A percentile compares a stretch with the other conserved stretches of the same genome.
Conservation (phyloP, 768 basidiomycete genomes). For the Psilocybe azurescens region DNA sequence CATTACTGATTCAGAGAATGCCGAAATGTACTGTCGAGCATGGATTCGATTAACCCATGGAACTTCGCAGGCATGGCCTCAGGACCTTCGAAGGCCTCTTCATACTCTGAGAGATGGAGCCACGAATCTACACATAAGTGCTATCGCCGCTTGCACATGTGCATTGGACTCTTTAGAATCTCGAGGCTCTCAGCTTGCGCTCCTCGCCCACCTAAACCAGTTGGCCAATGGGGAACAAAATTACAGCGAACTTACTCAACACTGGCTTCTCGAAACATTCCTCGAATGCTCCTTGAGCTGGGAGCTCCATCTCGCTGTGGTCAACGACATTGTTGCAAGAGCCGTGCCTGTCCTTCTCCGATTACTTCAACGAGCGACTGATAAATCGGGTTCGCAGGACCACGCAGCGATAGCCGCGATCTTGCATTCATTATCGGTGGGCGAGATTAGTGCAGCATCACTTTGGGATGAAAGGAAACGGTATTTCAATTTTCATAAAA, state of each 20-base stretch:
- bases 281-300: constrained; percentile 40
- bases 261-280: constrained; percentile 45
- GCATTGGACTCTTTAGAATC: constrained; percentile 41
- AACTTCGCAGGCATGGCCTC: constrained; percentile 39
- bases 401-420: constrained; percentile 37
- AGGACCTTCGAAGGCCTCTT: constrained; percentile 38
- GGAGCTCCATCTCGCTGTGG: constrained; percentile 41
- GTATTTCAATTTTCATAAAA: constrained; percentile 32
- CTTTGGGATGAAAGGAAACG: constrained; percentile 35
- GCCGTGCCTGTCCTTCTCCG: constrained; percentile 41
- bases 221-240: constrained; percentile 35
- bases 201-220: constrained; percentile 37
- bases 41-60: constrained; percentile 46
- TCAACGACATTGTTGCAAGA: constrained; percentile 37
- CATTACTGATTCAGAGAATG: constrained; percentile 36
- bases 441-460: constrained; percentile 27
- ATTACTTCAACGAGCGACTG: constrained; percentile 35
- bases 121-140: constrained; percentile 34
- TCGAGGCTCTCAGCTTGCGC: constrained; percentile 38
- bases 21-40: constrained; percentile 43
- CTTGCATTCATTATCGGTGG: constrained; percentile 35
- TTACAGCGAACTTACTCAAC: constrained; percentile 36
- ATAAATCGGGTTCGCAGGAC: constrained; percentile 31
- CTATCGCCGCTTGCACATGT: constrained; percentile 41
- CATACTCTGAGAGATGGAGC: constrained; percentile 35